phyloP scores from a whole-genome alignment of 306 rosid species.

The Acacia crassicarpa region DNA sequence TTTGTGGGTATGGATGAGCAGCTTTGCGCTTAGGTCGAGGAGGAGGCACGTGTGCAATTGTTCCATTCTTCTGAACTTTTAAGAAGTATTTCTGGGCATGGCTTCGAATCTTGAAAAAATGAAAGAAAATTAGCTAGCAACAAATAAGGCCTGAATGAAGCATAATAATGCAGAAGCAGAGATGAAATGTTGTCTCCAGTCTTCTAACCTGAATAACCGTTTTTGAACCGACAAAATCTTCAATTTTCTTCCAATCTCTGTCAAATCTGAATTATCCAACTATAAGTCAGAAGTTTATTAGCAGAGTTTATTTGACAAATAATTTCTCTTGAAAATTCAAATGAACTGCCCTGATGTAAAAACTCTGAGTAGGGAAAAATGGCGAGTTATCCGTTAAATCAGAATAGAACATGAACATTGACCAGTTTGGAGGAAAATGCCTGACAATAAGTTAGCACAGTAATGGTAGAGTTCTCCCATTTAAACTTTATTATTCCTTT shows the following conservation, averaged over 20 bases:
- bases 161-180: conserved; percentile 1
- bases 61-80: conserved; percentile 88
- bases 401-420: conserved; percentile 12
- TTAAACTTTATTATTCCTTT: neutral
- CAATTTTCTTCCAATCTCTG: conserved; percentile 97
- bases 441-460: neutral
- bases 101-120: conserved; percentile 68
- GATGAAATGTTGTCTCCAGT: conserved; percentile 12
- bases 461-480: neutral
- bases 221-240: conserved; percentile 94
- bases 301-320: neutral
- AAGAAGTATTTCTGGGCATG: conserved; percentile 93
- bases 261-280: conserved; percentile 61
- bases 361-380: neutral
- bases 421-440: neutral
- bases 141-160: neutral
- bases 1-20: conserved; percentile 91
- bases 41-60: conserved; percentile 91
- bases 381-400: neutral
- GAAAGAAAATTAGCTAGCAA: neutral
- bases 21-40: conserved; percentile 98
- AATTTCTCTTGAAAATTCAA: neutral
- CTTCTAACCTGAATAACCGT: conserved; percentile 87
- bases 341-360: neutral
- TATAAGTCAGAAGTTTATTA: neutral